These are phyloP conservation scores for Dioscorea dumetorum DNA, from an alignment of 106 monocot species.

Conservation along the genomic window DNA sequence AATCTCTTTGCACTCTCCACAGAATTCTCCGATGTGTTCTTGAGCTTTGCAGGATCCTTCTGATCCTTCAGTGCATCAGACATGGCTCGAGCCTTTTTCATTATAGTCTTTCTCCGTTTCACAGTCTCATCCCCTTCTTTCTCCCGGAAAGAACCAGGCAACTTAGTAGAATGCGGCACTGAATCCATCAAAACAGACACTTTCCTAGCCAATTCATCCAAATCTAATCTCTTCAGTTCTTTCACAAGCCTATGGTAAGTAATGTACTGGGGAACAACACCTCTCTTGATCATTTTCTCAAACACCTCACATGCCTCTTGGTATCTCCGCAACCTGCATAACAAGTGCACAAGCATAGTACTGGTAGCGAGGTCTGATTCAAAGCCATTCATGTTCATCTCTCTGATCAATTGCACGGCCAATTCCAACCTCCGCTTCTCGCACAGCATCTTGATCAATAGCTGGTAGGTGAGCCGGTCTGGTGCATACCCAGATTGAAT, in stretches of 20 bases:
- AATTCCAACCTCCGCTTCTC: conserved; percentile 41
- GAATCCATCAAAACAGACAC: conserved; percentile 51
- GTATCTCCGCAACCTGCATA: conserved; percentile 37
- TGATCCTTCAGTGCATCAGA: conserved; percentile 55
- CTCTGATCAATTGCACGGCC: conserved; percentile 55
- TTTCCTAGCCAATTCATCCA: conserved; percentile 31
- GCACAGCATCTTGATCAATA: conserved; percentile 72
- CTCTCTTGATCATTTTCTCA: conserved; percentile 61
- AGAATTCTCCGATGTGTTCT: conserved; percentile 16
- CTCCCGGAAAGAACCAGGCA: conserved; percentile 51
- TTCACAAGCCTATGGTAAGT: conserved; percentile 53
- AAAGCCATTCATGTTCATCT: conserved; percentile 62
- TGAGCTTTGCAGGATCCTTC: conserved; percentile 24
- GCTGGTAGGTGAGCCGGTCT: conserved; percentile 49
- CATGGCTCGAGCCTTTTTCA: conserved; percentile 59
- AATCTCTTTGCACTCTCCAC: conserved; percentile 49
- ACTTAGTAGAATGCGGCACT: conserved; percentile 53
- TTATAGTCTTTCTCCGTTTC: conserved; percentile 38
- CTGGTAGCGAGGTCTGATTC: conserved; percentile 70
- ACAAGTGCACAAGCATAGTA: conserved; percentile 77
- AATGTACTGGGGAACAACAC: conserved; percentile 65
- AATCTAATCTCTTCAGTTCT: conserved; percentile 44
- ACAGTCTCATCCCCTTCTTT: conserved; percentile 20
- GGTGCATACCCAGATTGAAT: conserved; percentile 42
- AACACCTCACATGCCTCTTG: conserved; percentile 74